Conservation (phyloP, 2,329 filamentous ascomycete species). For the Pseudocercospora eumusae region DNA sequence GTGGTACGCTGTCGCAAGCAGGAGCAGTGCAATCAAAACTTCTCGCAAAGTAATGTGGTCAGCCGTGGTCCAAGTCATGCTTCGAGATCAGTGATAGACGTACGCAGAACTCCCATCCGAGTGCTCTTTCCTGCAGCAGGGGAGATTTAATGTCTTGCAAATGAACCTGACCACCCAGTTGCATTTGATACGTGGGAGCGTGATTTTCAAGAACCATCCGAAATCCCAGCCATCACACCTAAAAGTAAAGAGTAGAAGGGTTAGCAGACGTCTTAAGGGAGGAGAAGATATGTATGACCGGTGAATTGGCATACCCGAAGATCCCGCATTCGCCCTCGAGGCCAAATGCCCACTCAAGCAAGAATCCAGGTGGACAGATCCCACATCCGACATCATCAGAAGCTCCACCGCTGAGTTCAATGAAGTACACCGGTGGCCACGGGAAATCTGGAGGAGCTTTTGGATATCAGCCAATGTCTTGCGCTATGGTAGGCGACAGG, state of each 20-base stretch:
- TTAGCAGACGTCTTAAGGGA: background rate
- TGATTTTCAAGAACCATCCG: background rate
- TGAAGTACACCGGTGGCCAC: slow-evolving; percentile 4
- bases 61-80: background rate
- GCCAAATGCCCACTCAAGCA: slow-evolving; percentile 8
- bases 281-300: background rate
- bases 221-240: background rate
- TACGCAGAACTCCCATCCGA: background rate
- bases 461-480: background rate
- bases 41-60: background rate
- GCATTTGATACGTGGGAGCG: background rate
- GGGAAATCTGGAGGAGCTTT: slow-evolving; percentile 11
- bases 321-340: slow-evolving; percentile 11
- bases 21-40: slow-evolving; percentile 7
- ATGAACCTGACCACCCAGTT: background rate
- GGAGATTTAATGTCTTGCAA: background rate
- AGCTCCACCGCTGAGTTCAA: background rate
- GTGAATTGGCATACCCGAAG: background rate
- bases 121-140: background rate
- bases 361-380: background rate
- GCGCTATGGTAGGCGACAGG: background rate
- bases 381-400: slow-evolving; percentile 8
- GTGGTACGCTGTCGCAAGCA: slow-evolving; percentile 5
- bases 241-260: background rate
- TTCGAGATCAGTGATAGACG: background rate